Evolutionary conservation across 2,329 filamentous ascomycete species (phyloP).

Genomic region (Xylaria sp.): DNA sequence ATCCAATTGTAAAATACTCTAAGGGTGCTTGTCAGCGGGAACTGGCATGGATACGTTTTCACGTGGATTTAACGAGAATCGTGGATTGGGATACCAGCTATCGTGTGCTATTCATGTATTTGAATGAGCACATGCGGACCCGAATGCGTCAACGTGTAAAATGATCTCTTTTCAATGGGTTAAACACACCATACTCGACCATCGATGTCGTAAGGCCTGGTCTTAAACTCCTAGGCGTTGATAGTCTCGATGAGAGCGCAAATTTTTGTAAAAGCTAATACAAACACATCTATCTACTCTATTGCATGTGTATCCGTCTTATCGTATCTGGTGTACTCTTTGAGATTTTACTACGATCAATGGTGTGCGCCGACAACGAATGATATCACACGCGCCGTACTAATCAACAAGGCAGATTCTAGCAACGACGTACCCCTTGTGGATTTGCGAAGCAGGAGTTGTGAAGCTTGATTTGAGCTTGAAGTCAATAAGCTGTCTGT

Average conservation of each 20-base stretch:
- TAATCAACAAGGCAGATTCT: background rate
- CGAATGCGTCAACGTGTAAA: background rate
- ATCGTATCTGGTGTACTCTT: background rate
- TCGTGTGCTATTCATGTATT: background rate
- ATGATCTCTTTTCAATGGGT: background rate
- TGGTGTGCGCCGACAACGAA: slow-evolving; percentile 4
- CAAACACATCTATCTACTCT: slow-evolving; percentile 12
- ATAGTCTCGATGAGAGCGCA: background rate
- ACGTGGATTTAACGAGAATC: slow-evolving; percentile 1
- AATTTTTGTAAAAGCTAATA: slow-evolving; percentile 20
- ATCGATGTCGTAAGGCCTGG: background rate
- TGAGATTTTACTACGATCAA: background rate
- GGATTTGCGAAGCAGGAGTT: no score
- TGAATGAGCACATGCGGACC: background rate
- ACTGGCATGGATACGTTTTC: slow-evolving; percentile 11
- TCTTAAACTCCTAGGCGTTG: background rate
- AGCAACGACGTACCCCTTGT: slow-evolving; percentile 1
- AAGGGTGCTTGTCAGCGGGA: background rate
- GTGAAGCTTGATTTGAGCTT: slow-evolving; percentile 6
- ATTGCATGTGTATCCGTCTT: background rate
- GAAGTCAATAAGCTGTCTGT: background rate
- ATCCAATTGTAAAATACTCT: slow-evolving; percentile 19
- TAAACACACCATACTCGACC: background rate
- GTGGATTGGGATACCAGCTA: slow-evolving; percentile 11
- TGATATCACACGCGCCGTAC: background rate